Evolutionary conservation across 371 early-diverging fungal species (phyloP), one percentile per base, ranked within the genome.

Genomic region (Saksenaea oblongispora): DNA sequence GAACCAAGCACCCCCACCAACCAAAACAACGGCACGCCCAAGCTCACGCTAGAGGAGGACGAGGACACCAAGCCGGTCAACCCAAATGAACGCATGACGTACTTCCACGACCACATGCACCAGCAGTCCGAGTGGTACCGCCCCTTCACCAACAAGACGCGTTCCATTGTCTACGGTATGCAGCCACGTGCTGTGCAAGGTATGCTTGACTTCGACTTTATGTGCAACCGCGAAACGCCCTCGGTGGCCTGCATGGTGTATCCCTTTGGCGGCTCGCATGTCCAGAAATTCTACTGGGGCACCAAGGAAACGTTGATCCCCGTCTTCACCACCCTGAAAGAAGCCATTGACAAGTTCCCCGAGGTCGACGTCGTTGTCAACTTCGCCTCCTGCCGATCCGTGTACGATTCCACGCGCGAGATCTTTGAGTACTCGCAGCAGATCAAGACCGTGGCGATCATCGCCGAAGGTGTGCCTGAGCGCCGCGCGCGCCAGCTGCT

Each of bases 241-340:
- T 94, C 94, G 14, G 97, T 97, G 31, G 95, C 96, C 11, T 94
- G 94, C 67, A 96, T 97, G 95, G 91, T 97, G 68, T 97, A 97
- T 77, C 96, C 97, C 61, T 97, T 97, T 78, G 95, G 97, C 60
- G 97, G 97, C 22, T 90, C 91, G 74, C 95, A 96, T 73, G 92
- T 95, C 63, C 95, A 95, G 71, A 97, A 96, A 80, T 96, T 95
- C 83, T 97, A 97, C 87, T 97, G 97, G 97, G 97, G 97, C 54
- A 95, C 95, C 37, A 90, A 93, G 81, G 97, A 97, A 78, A 96
- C 94, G 18, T 84, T 96, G 61, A 71, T 97, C 47, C 93, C 95
- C 13, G 97, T 97, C 31, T 95, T 91, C 76, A 90, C 93, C 17
- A 82, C 91, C 35, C 73, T 95, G 61, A 84, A 86, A 61, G 95